Evolutionary conservation across 495 filamentous ascomycete genomes (phyloP), one percentile per base, ranked within the genome.

Genomic region (Talaromyces proteolyticus): DNA sequence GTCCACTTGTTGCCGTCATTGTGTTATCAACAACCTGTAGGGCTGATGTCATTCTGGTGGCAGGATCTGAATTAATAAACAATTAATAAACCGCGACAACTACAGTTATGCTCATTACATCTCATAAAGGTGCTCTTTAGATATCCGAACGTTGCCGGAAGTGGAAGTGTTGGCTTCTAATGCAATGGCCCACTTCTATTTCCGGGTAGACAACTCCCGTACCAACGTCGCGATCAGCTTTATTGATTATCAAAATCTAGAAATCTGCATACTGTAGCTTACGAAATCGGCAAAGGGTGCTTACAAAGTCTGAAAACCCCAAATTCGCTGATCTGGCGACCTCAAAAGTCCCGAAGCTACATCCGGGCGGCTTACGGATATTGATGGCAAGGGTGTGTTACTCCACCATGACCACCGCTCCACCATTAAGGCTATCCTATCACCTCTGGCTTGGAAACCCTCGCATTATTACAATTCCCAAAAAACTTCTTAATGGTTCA

Each of bases 311-410:
- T n/a, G n/a, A n/a, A n/a, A n/a, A n/a, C n/a, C n/a, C n/a, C n/a
- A n/a, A n/a, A n/a, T n/a, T n/a, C n/a, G n/a, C n/a, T n/a, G n/a
- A n/a, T n/a, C n/a, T n/a, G n/a, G n/a, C n/a, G n/a, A n/a, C n/a
- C n/a, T n/a, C 8, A 2, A 34, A 2, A 14, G 29, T 8, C 14
- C 29, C 29, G 18, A 17, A 16, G 12, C 26, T 36, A 47, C 18
- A 47, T 10, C 44, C 44, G 26, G 44, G 25, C 7, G 44, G 26
- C 44, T 20, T 47, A 47, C 44, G 44, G 44, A 34, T 34, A 34
- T 19, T 14, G 38, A 18, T 10, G 8, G 29, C 29, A 8, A 34
- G 8, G 29, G 14, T 34, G 8, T 34, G 29, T 10, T 8, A 3
- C 22, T 23, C 22, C 6, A 34, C 47, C 47, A 42, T 42, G 4